phyloP scores from a whole-genome alignment of 352 stramenopile species.

The Blastocystis sp. region DNA sequence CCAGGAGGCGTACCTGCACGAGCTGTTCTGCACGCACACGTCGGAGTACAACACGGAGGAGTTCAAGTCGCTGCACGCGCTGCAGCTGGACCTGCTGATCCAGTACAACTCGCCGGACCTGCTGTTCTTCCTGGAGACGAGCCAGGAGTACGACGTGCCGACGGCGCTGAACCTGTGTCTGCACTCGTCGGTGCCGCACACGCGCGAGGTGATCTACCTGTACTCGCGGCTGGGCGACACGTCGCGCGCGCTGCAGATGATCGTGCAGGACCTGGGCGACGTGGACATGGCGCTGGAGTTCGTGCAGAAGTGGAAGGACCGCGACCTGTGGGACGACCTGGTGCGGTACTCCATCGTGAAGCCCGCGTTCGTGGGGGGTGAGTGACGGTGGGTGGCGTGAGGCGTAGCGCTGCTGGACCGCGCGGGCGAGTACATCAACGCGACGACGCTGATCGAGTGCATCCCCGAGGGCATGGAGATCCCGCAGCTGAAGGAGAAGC shows the following conservation, averaged over 20 bases:
- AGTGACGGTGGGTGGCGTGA: not conserved
- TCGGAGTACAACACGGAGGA: constrained; percentile 69
- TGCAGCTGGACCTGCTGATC: constrained; percentile 49
- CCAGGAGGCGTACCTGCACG: constrained; percentile 54
- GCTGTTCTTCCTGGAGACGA: constrained; percentile 58
- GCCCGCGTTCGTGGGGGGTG: constrained; percentile 57
- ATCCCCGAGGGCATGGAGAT: constrained; percentile 68
- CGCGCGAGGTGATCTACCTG: constrained; percentile 69
- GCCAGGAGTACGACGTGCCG: constrained; percentile 60
- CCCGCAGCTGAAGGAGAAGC: constrained; percentile 67
- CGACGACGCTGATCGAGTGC: constrained; percentile 54
- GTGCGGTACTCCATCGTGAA: constrained; percentile 53
- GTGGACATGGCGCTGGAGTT: constrained; percentile 71
- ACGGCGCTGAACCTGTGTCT: constrained; percentile 41
- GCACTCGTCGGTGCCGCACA: constrained; percentile 26
- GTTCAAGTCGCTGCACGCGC: constrained; percentile 49
- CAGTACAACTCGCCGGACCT: constrained; percentile 55
- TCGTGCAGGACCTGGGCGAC: constrained; percentile 70
- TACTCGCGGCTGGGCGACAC: constrained; percentile 61
- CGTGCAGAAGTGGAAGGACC: constrained; percentile 70
- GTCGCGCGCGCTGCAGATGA: constrained; percentile 66
- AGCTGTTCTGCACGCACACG: constrained; percentile 53
- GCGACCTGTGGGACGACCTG: constrained; percentile 69
- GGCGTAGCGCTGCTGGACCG: constrained; percentile 64
- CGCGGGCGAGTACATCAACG: constrained; percentile 68